phyloP scores from a whole-genome alignment of 2,329 filamentous ascomycete species.

The Alternaria sp. region DNA sequence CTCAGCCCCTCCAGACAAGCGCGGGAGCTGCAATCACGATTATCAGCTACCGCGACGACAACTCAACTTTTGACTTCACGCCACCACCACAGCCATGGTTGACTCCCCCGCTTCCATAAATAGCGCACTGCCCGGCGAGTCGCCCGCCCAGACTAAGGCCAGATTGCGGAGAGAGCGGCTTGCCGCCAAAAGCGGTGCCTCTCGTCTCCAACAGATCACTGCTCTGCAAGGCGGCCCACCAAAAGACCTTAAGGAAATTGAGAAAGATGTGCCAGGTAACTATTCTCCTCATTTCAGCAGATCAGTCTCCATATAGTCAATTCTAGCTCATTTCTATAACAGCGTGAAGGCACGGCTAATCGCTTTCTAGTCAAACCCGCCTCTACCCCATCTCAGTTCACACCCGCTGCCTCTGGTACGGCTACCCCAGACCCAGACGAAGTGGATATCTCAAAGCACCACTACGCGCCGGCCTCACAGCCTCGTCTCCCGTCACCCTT shows the following conservation, averaged over 20 bases:
- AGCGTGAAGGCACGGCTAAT: conserved; percentile 28
- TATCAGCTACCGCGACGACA: conserved; percentile 3
- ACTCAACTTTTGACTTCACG: conserved; percentile 1
- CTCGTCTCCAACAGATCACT: conserved; percentile 77
- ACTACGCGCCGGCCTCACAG: conserved; percentile 65
- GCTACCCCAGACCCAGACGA: conserved; percentile 70
- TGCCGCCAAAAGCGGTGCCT: conserved; percentile 77
- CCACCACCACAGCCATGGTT: conserved; percentile 29
- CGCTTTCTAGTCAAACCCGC: conserved; percentile 33
- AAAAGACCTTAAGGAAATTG: conserved; percentile 44
- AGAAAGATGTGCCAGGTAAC: conserved; percentile 47
- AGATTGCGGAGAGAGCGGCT: conserved; percentile 80
- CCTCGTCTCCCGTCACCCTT: conserved; percentile 51
- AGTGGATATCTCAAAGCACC: conserved; percentile 80
- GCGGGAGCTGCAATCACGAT: not conserved
- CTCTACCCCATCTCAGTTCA: conserved; percentile 26
- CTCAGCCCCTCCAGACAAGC: conserved; percentile 12
- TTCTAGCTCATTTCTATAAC: not conserved
- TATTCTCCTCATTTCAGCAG: conserved; percentile 13
- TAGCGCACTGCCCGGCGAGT: conserved; percentile 36
- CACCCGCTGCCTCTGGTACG: conserved; percentile 34
- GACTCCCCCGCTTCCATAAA: conserved; percentile 31
- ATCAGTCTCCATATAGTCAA: conserved; percentile 14
- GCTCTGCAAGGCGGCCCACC: conserved; percentile 66
- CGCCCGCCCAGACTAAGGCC: conserved; percentile 64